Evolutionary conservation across 306 rosid genomes (phyloP), one percentile per base, ranked within the genome.

Genomic region (Cyclanthera cordifolia): DNA sequence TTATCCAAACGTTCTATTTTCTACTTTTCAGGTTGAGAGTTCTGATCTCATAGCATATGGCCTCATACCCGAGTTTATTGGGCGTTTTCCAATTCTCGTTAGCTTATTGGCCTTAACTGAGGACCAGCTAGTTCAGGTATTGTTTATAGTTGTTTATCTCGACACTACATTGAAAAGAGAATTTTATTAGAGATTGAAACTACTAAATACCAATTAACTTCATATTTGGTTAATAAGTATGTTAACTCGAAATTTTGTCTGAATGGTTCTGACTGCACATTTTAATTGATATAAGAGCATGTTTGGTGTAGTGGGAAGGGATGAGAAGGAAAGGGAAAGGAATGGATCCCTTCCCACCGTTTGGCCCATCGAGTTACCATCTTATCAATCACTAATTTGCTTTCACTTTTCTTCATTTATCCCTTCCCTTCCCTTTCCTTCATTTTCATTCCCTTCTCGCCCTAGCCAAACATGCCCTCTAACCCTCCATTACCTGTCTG

Each of bases 61-160:
- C 28, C 96, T 92, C 77, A 89, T 92, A 78, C 96, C 98, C n/a
- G 98, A 92, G 85, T 92, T 92, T 82, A 84, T 92, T 60, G 98
- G 98, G 66, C 87, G 98, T 63, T 92, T 92, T 78, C 95, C 98
- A 46, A 89, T 92, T 77, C 83, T 92, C 77, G 93, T 92, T 61
- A 92, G 93, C 76, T 82, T 89, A 78, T 80, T 84, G 11, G 96
- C 98, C 48, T 92, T 92, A 77, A 87, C 96, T 2, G 90, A 92
- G 77, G 96, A 89, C 61, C 98, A 92, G 77, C 98, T 92, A 77
- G 86, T 87, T 75, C 78, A 83, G 98, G 98, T 92, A 90, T 70
- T 21, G 10, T 11, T 73, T 52, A 8, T 69, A 17, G 27, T 14
- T 51, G 58, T 76, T 57, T 21, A 57, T 57, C 64, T 57, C 30